phyloP scores from a whole-genome alignment of 495 filamentous ascomycete genomes.

The Hypoxylon subgilvum region DNA sequence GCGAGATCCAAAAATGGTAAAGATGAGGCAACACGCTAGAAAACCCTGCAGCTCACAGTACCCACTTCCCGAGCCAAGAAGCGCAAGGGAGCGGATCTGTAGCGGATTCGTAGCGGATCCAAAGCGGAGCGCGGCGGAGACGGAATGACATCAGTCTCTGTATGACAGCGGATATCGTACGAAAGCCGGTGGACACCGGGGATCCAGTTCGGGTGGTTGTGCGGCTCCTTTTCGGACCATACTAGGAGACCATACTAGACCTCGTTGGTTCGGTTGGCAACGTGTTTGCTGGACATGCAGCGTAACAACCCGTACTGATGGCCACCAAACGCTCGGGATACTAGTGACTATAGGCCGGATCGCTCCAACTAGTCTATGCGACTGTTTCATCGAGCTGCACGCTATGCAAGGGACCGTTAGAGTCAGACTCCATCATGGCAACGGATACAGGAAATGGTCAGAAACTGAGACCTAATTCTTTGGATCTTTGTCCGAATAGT shows the following conservation, averaged over 20 bases:
- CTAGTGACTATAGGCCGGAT: slow-evolving; percentile 24
- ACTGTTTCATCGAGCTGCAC: slow-evolving; percentile 30
- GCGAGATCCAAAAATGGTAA: slow-evolving; percentile 22
- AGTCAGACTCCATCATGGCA: slow-evolving; percentile 22
- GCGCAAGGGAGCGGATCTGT: slow-evolving; percentile 24
- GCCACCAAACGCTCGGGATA: slow-evolving; percentile 11
- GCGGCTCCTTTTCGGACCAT: slow-evolving; percentile 35
- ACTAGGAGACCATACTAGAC: slow-evolving; percentile 6
- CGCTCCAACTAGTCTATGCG: slow-evolving; percentile 17
- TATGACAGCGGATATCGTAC: slow-evolving; percentile 31
- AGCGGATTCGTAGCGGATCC: slow-evolving; percentile 28
- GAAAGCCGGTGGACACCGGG: slow-evolving; percentile 26
- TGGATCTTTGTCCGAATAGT: slow-evolving; percentile 6
- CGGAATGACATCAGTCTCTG: slow-evolving; percentile 36
- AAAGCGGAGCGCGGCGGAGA: slow-evolving; percentile 34
- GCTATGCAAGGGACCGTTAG: slow-evolving; percentile 34
- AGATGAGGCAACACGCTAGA: slow-evolving; percentile 29
- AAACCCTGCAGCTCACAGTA: slow-evolving; percentile 24
- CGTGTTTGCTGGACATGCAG: slow-evolving; percentile 34
- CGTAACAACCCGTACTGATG: slow-evolving; percentile 4
- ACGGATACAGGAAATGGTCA: slow-evolving; percentile 11
- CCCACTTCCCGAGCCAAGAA: slow-evolving; percentile 27
- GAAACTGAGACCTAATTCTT: slow-evolving; percentile 12
- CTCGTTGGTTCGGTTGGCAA: slow-evolving; percentile 18
- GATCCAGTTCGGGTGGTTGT: slow-evolving; percentile 32